These are phyloP conservation scores for Sugiyamaella neomexicana DNA, from an alignment of 1,139 yeast species.

Conservation along the genomic window DNA sequence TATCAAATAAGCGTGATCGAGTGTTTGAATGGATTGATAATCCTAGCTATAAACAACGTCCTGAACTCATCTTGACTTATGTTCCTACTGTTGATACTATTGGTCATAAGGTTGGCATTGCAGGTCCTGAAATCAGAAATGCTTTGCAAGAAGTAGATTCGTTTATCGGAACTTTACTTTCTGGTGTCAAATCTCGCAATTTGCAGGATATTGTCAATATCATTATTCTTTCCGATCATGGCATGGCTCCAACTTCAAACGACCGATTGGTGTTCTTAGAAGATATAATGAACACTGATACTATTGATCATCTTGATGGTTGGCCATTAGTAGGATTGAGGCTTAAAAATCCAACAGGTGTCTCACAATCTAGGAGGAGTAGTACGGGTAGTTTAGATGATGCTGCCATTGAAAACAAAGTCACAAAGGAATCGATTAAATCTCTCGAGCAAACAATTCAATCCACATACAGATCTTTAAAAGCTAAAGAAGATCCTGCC, in stretches of 20 bases:
- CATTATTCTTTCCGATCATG: constrained; percentile 83
- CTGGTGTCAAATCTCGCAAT: constrained; percentile 55
- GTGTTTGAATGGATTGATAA: constrained; percentile 69
- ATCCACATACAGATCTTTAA: constrained; percentile 44
- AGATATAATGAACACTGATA: constrained; percentile 56
- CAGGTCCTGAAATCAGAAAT: constrained; percentile 55
- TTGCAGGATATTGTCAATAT: constrained; percentile 67
- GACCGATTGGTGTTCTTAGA: constrained; percentile 64
- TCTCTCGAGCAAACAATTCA: constrained; percentile 33
- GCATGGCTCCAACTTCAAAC: constrained; percentile 86
- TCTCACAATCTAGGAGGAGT: neutral
- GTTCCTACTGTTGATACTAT: constrained; percentile 77
- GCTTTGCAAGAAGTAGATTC: constrained; percentile 66
- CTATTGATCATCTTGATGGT: constrained; percentile 69
- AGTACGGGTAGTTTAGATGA: constrained; percentile 9
- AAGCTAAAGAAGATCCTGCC: constrained; percentile 38
- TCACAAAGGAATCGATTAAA: neutral
- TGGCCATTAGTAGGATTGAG: constrained; percentile 86
- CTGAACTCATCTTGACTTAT: constrained; percentile 76
- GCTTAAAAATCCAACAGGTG: constrained; percentile 42
- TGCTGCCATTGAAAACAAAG: constrained; percentile 22
- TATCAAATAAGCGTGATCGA: constrained; percentile 56
- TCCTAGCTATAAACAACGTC: constrained; percentile 49
- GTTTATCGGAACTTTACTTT: constrained; percentile 53
- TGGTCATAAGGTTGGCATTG: constrained; percentile 72